A percentile compares a stretch with the other conserved stretches of the same genome.
phyloP scores from a whole-genome alignment of 805 yeast genomes.

The Barnettozyma wickerhamii region DNA sequence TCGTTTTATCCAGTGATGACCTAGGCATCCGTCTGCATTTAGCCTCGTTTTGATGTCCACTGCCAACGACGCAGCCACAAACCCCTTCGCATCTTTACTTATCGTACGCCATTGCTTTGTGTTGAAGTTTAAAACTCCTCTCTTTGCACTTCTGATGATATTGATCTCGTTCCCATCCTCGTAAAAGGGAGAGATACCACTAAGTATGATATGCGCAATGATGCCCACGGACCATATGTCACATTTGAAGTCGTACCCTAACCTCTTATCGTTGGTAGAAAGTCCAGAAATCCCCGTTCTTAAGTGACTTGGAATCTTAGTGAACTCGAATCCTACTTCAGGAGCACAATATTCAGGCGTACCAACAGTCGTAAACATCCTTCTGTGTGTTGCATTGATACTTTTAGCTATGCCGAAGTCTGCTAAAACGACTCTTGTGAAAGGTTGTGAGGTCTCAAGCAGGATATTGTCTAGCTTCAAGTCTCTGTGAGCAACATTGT shows the following conservation, averaged over 20 bases:
- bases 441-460: constrained; percentile 47
- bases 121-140: constrained; percentile 37
- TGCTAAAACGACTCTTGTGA: constrained; percentile 52
- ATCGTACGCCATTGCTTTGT: constrained; percentile 39
- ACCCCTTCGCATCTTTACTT: constrained; percentile 39
- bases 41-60: constrained; percentile 36
- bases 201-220: constrained; percentile 51
- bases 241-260: constrained; percentile 52
- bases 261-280: constrained; percentile 11
- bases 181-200: constrained; percentile 64
- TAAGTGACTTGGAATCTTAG: constrained; percentile 24
- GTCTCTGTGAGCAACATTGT: constrained; percentile 61
- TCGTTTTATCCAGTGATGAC: constrained; percentile 44
- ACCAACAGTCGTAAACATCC: constrained; percentile 51
- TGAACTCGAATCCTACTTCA: constrained; percentile 48
- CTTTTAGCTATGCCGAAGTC: constrained; percentile 62
- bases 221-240: constrained; percentile 72
- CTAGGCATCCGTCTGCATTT: constrained; percentile 35
- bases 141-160: constrained; percentile 38
- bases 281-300: constrained; percentile 23
- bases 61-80: constrained; percentile 37
- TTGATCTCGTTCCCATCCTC: constrained; percentile 38
- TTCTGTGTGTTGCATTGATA: constrained; percentile 24
- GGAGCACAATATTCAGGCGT: constrained; percentile 75
- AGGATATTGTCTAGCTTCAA: constrained; percentile 53